phyloP scores from a whole-genome alignment of 352 stramenopile species.

The Pythium apleroticum region DNA sequence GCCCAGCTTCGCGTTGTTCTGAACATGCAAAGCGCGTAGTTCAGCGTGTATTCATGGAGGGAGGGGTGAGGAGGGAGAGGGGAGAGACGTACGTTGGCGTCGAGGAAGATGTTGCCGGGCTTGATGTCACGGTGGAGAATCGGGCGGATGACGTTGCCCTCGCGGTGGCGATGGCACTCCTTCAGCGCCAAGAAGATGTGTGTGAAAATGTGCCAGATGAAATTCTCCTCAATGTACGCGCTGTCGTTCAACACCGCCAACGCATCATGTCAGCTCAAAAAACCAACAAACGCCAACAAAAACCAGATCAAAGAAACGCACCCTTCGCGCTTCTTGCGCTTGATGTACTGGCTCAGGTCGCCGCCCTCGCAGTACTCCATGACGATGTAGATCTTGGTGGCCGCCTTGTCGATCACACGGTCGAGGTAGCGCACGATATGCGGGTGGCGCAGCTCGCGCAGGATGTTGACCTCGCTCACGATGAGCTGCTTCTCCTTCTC shows the following conservation, averaged over 20 bases:
- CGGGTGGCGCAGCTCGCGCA: conserved; percentile 91
- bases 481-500: conserved; percentile 95
- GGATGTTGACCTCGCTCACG: conserved; percentile 93
- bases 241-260: too few relatives aligned
- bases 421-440: conserved; percentile 94
- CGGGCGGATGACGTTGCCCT: conserved; percentile 73
- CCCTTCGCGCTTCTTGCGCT: conserved; percentile 88
- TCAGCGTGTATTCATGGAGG: conserved; percentile 4
- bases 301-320: conserved; percentile 27
- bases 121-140: conserved; percentile 93
- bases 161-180: conserved; percentile 87
- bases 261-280: neutral
- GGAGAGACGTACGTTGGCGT: conserved; percentile 71
- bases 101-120: conserved; percentile 91
- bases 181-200: conserved; percentile 92
- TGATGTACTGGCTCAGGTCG: conserved; percentile 90
- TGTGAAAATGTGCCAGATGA: conserved; percentile 93
- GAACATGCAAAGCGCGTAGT: conserved; percentile 8
- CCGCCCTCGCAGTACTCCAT: conserved; percentile 94
- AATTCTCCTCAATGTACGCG: conserved; percentile 91
- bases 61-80: neutral
- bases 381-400: conserved; percentile 93
- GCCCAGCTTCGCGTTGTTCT: conserved; percentile 92
- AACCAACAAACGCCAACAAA: neutral
- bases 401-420: conserved; percentile 92